Percentiles rank a stretch among this genome's conserved stretches.
These are phyloP conservation scores for Sphaerostilbella broomeana DNA, from an alignment of 2,329 filamentous ascomycete species.

Conservation along the genomic window DNA sequence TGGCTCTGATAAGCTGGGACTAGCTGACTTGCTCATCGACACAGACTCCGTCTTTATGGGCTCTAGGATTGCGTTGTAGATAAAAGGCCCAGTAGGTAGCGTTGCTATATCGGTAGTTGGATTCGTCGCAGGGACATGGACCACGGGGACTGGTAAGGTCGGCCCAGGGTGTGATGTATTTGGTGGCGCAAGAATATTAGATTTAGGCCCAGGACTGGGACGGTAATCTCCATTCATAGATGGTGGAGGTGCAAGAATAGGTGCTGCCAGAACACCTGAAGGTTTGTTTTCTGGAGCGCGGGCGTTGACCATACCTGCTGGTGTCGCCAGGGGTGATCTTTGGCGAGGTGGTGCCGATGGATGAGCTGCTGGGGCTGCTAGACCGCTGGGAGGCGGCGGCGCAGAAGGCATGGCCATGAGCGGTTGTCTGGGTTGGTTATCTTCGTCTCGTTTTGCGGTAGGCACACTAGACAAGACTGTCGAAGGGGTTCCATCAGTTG, in stretches of 20 bases:
- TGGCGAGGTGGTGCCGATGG: constrained; percentile 7
- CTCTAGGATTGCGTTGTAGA: constrained; percentile 4
- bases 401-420: constrained; percentile 18
- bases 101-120: neutral
- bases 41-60: neutral
- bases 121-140: constrained; percentile 1
- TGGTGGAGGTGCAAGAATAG: constrained; percentile 31
- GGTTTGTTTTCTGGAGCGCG: constrained; percentile 22
- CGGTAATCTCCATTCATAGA: constrained; percentile 21
- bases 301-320: constrained; percentile 16
- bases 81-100: neutral
- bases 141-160: constrained; percentile 16
- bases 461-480: too few species aligned
- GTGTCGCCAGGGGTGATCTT: constrained; percentile 16
- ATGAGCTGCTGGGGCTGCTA: constrained; percentile 17
- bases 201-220: constrained; percentile 27
- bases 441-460: neutral
- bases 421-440: constrained; percentile 1
- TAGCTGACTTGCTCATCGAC: constrained; percentile 3
- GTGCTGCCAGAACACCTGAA: constrained; percentile 31
- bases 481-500: too few species aligned
- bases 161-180: constrained; percentile 31
- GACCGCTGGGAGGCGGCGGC: constrained; percentile 15
- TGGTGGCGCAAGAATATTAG: constrained; percentile 39
- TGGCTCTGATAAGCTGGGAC: constrained; percentile 10